These are phyloP conservation scores for Candida chilensis DNA, from an alignment of 805 yeast species.

Conservation along the genomic window DNA sequence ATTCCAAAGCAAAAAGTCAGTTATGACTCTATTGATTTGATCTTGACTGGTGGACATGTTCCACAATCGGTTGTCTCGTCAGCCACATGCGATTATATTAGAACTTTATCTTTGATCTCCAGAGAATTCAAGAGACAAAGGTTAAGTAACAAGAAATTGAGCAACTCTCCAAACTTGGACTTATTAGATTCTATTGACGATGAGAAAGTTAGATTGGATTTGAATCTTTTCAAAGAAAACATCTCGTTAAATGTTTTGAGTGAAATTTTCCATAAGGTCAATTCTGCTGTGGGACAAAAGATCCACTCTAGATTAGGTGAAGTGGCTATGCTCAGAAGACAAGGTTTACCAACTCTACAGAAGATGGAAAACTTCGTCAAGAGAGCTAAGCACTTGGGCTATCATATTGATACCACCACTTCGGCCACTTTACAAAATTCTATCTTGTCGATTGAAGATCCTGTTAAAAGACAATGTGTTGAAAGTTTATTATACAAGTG, in stretches of 20 bases:
- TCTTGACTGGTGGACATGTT: slow-evolving; percentile 20
- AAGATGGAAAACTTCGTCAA: slow-evolving; percentile 73
- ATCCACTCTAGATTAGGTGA: slow-evolving; percentile 72
- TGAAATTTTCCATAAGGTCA: slow-evolving; percentile 75
- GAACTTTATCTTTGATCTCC: slow-evolving; percentile 55
- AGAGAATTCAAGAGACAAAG: slow-evolving; percentile 65
- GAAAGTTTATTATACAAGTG: slow-evolving; percentile 77
- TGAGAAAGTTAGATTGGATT: slow-evolving; percentile 62
- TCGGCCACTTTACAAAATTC: slow-evolving; percentile 68
- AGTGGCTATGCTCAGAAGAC: slow-evolving; percentile 77
- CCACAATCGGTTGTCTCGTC: slow-evolving; percentile 21
- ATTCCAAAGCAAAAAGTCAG: slow-evolving; percentile 51
- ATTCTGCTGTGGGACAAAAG: slow-evolving; percentile 77
- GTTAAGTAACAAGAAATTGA: slow-evolving; percentile 38
- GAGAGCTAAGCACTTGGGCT: slow-evolving; percentile 58
- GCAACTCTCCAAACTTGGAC: slow-evolving; percentile 44
- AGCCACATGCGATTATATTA: slow-evolving; percentile 57
- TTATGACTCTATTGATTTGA: slow-evolving; percentile 46
- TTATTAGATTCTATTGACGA: slow-evolving; percentile 79
- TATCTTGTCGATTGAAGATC: slow-evolving; percentile 53
- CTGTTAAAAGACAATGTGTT: slow-evolving; percentile 56
- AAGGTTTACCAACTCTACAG: slow-evolving; percentile 72
- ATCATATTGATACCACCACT: slow-evolving; percentile 63
- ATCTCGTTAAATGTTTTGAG: slow-evolving; percentile 50
- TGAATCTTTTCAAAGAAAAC: slow-evolving; percentile 63